A percentile compares a stretch with the other conserved stretches of the same genome.
Evolutionary conservation across 495 filamentous ascomycete species (phyloP).

Genomic region (Penicillium pancosmium): DNA sequence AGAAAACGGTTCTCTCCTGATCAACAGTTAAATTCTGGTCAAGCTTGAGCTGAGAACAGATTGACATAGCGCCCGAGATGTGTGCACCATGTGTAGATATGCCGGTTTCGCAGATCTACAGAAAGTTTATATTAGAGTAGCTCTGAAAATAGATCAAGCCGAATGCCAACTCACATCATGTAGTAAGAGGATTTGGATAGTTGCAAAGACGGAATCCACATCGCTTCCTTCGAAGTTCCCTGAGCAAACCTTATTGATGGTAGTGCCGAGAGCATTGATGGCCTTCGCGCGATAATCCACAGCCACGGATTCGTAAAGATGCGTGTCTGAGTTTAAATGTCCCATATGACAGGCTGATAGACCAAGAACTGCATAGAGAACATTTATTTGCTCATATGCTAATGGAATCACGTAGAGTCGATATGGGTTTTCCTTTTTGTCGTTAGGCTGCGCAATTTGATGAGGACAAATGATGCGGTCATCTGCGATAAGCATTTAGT

Average conservation of each 20-base stretch:
- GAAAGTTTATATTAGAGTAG: background rate
- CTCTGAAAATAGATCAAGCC: background rate
- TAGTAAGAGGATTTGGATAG: conserved; percentile 42
- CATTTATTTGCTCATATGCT: conserved; percentile 37
- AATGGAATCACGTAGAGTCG: conserved; percentile 38
- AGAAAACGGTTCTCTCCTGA: conserved; percentile 38
- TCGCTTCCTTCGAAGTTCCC: conserved; percentile 31
- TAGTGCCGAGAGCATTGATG: conserved; percentile 34
- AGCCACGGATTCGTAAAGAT: conserved; percentile 32
- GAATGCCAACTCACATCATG: conserved; percentile 37
- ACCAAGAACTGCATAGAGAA: conserved; percentile 39
- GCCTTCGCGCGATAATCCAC: conserved; percentile 43
- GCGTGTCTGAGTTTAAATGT: conserved; percentile 24
- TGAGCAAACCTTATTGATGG: conserved; percentile 32
- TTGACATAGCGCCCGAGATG: conserved; percentile 44
- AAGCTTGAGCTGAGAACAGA: conserved; percentile 36
- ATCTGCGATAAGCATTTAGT: conserved; percentile 21
- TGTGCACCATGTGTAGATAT: conserved; percentile 42
- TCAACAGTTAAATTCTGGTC: conserved; percentile 28
- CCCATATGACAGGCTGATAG: conserved; percentile 42
- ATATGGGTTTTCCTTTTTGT: conserved; percentile 36
- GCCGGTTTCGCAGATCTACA: conserved; percentile 40
- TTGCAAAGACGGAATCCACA: conserved; percentile 39
- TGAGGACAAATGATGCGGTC: conserved; percentile 41
- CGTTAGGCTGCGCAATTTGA: conserved; percentile 36